phyloP scores from a whole-genome alignment of 805 yeast genomes.

The Kurtzmaniella fragi region DNA sequence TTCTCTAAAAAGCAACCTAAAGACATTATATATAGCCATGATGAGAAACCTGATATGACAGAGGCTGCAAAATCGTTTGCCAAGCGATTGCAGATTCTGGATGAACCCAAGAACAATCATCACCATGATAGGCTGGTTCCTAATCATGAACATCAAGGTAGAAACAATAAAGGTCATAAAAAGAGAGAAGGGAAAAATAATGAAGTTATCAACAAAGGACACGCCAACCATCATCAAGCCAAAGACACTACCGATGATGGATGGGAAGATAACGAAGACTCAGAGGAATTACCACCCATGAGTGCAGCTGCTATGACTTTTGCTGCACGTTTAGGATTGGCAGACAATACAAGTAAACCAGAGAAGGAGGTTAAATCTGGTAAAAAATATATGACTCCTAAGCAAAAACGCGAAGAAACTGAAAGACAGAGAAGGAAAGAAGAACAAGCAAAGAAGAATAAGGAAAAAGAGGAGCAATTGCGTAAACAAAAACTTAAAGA shows the following conservation, averaged over 20 bases:
- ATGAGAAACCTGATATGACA: neutral
- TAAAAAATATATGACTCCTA: conserved; percentile 1
- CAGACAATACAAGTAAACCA: neutral
- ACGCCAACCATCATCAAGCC: conserved; percentile 3
- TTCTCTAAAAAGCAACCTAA: neutral
- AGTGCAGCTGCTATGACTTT: conserved; percentile 26
- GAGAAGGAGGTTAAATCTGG: neutral
- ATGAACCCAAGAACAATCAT: neutral
- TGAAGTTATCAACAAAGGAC: neutral
- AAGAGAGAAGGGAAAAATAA: neutral
- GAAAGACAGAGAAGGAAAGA: conserved; percentile 4
- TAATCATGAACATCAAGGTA: neutral
- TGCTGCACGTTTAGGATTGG: conserved; percentile 26
- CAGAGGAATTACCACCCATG: conserved; percentile 20
- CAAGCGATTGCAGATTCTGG: neutral
- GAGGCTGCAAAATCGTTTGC: conserved; percentile 2
- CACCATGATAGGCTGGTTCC: neutral
- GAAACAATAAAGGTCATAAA: neutral
- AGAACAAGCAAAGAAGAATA: neutral
- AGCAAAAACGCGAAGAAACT: conserved; percentile 3
- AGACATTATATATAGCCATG: conserved; percentile 1
- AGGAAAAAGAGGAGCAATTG: conserved; percentile 7
- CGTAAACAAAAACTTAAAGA: neutral
- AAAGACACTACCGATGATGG: conserved; percentile 1
- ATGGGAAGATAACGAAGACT: conserved; percentile 3